Base-by-base conservation (phyloP, 2,329 filamentous ascomycete genomes). In the Aspergillus sp. region DNA sequence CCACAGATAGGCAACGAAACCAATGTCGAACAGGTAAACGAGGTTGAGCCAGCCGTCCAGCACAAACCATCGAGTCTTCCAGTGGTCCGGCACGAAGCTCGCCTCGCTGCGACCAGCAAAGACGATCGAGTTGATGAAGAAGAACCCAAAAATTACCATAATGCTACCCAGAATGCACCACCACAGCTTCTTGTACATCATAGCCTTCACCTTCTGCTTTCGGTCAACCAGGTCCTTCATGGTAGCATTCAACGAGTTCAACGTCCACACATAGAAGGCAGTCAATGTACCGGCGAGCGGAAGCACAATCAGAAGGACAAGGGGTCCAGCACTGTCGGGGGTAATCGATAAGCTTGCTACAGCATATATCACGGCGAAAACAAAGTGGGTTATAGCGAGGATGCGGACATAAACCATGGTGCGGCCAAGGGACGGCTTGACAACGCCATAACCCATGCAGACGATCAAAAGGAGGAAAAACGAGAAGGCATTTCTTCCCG, bases 161-260 rank as follows among this genome's bases (percentile, higher is more conserved):
- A 99, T 96, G 74, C 90, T 96, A 64, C 86, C 82, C 50, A 99
- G 83, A 61, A 99, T 96, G 75, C 92, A 94, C 93, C 93, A 99
- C 93, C 96, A 99, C 14, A 99, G 86, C 76, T 96, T 96, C 79
- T 90, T 93, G 79, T 98, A 99, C 96, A 99, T 99, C 77, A 86
- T 78, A 52, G 93, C 92, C 75, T 99, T 99, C 69, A 90, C 89
- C 69, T 90, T 89, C 78, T 99, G 95, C 78, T 96, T 97, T 65
- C 95, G 89, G 71, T 96, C 91, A 57, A 90, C 85, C n/a, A 99
- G 84, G 70, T 98, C 94, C 78, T 97, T 98, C 80, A 98, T 94
- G 0, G 95, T 99, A 59, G 89, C 83, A 75, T 94, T 96, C 59
- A 99, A 84, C 22, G 93, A 96, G 80, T 97, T 98, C 65, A 99